A percentile compares a stretch with the other conserved stretches of the same genome.
phyloP scores from a whole-genome alignment of 2,329 filamentous ascomycete genomes.

The Karstenula rhodostoma region DNA sequence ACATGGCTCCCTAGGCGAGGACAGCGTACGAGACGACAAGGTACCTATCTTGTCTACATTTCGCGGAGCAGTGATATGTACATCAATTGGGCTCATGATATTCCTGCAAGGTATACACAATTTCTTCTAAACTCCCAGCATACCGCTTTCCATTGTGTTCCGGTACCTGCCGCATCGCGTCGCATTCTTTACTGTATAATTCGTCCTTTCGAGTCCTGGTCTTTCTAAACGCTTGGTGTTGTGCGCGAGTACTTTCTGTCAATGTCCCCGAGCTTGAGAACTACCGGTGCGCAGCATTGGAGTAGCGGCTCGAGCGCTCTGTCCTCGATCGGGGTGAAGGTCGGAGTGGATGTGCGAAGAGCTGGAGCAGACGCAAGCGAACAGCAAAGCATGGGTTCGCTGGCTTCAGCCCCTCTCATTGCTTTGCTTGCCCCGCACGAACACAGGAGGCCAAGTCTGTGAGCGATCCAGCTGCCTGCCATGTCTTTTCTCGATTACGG shows the following conservation, averaged over 20 bases:
- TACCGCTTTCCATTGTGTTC: too few species aligned
- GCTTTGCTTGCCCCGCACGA: not conserved
- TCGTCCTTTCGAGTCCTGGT: not conserved
- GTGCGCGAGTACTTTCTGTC: not conserved
- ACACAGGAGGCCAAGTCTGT: too few species aligned
- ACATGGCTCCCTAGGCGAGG: constrained; percentile 26
- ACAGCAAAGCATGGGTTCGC: not conserved
- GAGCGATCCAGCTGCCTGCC: not conserved
- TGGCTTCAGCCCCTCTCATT: not conserved
- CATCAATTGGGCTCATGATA: constrained; percentile 65
- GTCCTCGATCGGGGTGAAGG: not conserved
- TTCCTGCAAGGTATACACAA: constrained; percentile 64
- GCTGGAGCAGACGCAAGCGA: not conserved
- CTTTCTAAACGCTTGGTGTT: not conserved
- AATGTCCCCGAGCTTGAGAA: not conserved
- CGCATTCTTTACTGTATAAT: not conserved
- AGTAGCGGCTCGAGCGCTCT: not conserved
- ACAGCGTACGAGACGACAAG: constrained; percentile 27
- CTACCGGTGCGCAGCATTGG: not conserved
- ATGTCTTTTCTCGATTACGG: too few species aligned
- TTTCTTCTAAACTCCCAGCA: not conserved
- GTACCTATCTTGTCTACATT: constrained; percentile 33
- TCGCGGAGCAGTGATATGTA: constrained; percentile 54
- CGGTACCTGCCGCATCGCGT: not conserved
- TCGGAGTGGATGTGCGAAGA: not conserved